Conservation (phyloP, 2,329 filamentous ascomycete genomes). For the Ophiostoma piceae region DNA sequence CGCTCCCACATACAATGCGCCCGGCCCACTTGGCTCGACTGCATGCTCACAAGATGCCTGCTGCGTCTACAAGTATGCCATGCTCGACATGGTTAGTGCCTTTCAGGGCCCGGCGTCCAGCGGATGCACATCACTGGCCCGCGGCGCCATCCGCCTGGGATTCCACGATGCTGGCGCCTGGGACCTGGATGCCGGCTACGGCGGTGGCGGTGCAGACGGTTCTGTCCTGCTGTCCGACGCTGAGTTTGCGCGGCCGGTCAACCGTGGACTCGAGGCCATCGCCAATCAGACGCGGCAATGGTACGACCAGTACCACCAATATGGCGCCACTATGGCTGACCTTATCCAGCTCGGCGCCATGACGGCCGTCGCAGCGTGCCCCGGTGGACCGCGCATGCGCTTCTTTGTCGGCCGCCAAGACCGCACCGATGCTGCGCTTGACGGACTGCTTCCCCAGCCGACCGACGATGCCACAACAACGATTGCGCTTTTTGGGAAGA, state of each 20-base stretch:
- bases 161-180: conserved; percentile 46
- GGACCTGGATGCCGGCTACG: conserved; percentile 30
- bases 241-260: conserved; percentile 37
- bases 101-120: not conserved
- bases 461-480: conserved; percentile 39
- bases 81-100: not conserved
- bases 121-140: conserved; percentile 37
- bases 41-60: not conserved
- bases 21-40: not conserved
- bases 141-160: conserved; percentile 41
- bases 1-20: not conserved
- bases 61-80: conserved; percentile 4
- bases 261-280: conserved; percentile 43
- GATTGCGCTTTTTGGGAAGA: conserved; percentile 43
- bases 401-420: conserved; percentile 46
- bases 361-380: conserved; percentile 45
- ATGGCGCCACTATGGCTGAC: conserved; percentile 45
- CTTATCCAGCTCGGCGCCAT: conserved; percentile 48
- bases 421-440: conserved; percentile 37
- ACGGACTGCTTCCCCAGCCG: conserved; percentile 42
- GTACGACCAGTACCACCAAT: conserved; percentile 36
- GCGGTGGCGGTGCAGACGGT: conserved; percentile 39
- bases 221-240: conserved; percentile 37
- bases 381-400: conserved; percentile 45
- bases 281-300: conserved; percentile 37